Base-by-base conservation (phyloP, 177 flowering plant species). In the Vitis hybrid region DNA sequence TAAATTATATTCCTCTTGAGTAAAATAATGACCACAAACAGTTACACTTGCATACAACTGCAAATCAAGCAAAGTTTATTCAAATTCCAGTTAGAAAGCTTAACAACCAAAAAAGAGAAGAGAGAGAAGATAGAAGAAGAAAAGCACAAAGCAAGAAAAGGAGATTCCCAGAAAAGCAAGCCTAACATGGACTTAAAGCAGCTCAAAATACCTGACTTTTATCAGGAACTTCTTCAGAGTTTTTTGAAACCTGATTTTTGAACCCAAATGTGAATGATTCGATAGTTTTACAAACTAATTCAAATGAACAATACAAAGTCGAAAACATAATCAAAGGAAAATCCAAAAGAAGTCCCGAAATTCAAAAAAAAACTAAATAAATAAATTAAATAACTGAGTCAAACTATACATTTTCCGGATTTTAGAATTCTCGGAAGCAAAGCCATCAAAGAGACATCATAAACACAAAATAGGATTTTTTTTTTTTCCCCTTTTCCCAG, bases 61-160 rank as follows among this genome's bases (percentile, higher is more conserved):
- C 76, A 77, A 69, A 68, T n/a, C 56, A 72, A 63, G 11, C 60
- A 70, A 62, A 75, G 32, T 23, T 40, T 9, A 60, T 62, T 70
- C 56, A 70, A 77, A 67, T 61, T 65, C 48, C 64, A 60, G 30
- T 21, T 32, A 15, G 32, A 65, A 69, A 70, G 48, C 80, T 78
- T 82, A 74, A 66, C 15, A 62, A 49, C 70, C 55, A 83, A 80
- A 79, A 74, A 77, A 69, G 2, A 50, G 66, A 69, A 75, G 62
- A 66, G 72, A 45, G 67, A 71, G 71, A 70, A 70, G 69, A 51
- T 11, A 55, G 17, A 72, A 14, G 65, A 69, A 72, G 67, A 72
- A 81, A 86, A 82, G 83, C 80, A 80, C 70, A 80, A 73, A 74
- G 75, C 78, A 82, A 78, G 79, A 57, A 82, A 78, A 84, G 78